Conservation (phyloP, 768 basidiomycete species). For the Pholiota conissans region DNA sequence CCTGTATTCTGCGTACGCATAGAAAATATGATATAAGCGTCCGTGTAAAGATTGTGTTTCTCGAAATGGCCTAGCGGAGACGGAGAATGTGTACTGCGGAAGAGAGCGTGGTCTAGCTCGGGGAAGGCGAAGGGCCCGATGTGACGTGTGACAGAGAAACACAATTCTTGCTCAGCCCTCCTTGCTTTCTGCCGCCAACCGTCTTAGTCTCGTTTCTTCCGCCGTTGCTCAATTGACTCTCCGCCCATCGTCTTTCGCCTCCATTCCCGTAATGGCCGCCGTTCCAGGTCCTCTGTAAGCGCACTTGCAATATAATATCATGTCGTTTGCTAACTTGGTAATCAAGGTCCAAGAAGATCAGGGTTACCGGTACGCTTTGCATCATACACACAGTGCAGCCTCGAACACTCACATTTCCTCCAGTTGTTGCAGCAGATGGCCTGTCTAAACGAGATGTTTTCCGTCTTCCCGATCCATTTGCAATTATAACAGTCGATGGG, state of each 20-base stretch:
- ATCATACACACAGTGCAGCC: too few relatives aligned
- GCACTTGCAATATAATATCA: not conserved
- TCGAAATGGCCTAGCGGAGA: too few relatives aligned
- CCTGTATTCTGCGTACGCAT: too few relatives aligned
- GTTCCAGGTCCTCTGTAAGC: constrained; percentile 47
- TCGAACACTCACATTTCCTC: too few relatives aligned
- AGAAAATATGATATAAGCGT: not conserved
- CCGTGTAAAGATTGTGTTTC: not conserved
- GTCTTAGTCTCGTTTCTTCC: constrained; percentile 2
- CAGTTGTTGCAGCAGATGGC: constrained; percentile 95
- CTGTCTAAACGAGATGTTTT: constrained; percentile 95
- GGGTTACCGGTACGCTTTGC: constrained; percentile 64
- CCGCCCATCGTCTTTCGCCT: not conserved
- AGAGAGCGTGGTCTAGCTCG: not conserved
- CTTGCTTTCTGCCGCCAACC: constrained; percentile 6
- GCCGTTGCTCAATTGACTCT: too few relatives aligned
- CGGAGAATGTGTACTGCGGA: too few relatives aligned
- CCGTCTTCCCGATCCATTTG: constrained; percentile 95
- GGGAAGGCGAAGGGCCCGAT: constrained; percentile 1
- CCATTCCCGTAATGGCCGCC: constrained; percentile 39
- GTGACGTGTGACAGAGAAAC: constrained; percentile 17
- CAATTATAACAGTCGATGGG: constrained; percentile 96
- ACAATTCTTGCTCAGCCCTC: constrained; percentile 15
- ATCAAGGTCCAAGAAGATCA: constrained; percentile 67
- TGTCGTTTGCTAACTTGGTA: constrained; percentile 3